These are phyloP conservation scores for Adansonia digitata DNA, from an alignment of 345 rosid species.

Conservation along the genomic window DNA sequence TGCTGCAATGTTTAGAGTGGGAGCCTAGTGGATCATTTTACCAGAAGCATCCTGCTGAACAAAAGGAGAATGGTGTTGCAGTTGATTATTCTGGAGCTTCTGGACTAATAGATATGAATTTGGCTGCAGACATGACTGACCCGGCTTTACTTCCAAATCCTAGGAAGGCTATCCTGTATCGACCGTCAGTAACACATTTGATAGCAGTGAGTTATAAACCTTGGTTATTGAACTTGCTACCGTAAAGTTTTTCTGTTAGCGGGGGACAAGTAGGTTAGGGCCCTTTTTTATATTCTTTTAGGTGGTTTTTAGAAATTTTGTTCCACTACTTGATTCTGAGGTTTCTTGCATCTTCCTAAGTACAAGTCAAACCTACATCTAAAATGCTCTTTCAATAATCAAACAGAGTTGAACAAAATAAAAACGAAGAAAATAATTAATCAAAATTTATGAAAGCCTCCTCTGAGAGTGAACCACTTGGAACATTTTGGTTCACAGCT, in stretches of 20 bases:
- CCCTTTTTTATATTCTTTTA: background rate
- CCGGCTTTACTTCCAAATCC: constrained; percentile 77
- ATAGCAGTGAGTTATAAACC: constrained; percentile 65
- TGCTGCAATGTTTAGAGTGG: constrained; percentile 98
- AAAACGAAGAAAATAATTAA: background rate
- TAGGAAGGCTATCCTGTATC: constrained; percentile 83
- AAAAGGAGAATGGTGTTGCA: constrained; percentile 66
- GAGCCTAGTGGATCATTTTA: constrained; percentile 78
- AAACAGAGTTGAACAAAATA: background rate
- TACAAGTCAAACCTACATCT: background rate
- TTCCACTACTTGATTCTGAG: background rate
- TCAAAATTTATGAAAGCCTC: background rate
- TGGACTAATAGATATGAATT: constrained; percentile 70
- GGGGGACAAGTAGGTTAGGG: constrained; percentile 1
- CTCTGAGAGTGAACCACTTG: background rate
- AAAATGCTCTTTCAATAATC: background rate
- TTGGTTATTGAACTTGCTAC: constrained; percentile 11
- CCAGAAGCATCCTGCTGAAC: constrained; percentile 50
- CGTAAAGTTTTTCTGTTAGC: background rate
- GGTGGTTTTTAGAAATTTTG: background rate
- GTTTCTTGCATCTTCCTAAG: background rate
- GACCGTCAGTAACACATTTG: constrained; percentile 80
- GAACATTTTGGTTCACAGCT: background rate
- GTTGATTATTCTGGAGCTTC: constrained; percentile 76
- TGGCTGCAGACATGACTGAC: constrained; percentile 74